phyloP scores from a whole-genome alignment of 208 protist genomes.

The Leishmania martiniquensis region DNA sequence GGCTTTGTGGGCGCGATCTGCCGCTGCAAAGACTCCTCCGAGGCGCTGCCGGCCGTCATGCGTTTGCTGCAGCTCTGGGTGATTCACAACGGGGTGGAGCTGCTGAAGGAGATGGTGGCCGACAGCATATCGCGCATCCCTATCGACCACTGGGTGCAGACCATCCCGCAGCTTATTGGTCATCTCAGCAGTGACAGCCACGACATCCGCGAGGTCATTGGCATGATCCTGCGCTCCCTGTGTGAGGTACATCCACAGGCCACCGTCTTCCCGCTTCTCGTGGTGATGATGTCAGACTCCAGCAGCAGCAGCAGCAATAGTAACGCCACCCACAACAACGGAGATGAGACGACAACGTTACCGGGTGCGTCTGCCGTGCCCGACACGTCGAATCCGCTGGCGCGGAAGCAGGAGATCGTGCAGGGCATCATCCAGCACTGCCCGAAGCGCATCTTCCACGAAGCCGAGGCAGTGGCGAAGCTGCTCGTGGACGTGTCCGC shows the following conservation, averaged over 20 bases:
- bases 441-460: slow-evolving; percentile 83
- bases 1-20: slow-evolving; percentile 98
- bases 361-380: background rate
- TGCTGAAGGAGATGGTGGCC: slow-evolving; percentile 90
- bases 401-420: slow-evolving; percentile 65
- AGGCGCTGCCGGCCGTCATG: slow-evolving; percentile 96
- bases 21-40: slow-evolving; percentile 69
- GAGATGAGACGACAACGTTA: background rate
- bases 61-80: slow-evolving; percentile 99
- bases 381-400: slow-evolving; percentile 24
- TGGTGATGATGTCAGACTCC: slow-evolving; percentile 93
- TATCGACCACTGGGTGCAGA: slow-evolving; percentile 99
- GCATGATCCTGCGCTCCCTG: slow-evolving; percentile 95
- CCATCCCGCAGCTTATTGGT: slow-evolving; percentile 99
- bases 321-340: background rate
- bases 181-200: slow-evolving; percentile 94
- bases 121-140: slow-evolving; percentile 95
- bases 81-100: slow-evolving; percentile 89
- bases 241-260: slow-evolving; percentile 98
- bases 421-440: slow-evolving; percentile 82
- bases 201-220: slow-evolving; percentile 94
- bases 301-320: slow-evolving; percentile 8
- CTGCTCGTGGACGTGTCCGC: slow-evolving; percentile 84
- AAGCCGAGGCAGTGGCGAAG: slow-evolving; percentile 85
- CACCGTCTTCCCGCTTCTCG: slow-evolving; percentile 99